phyloP scores from a whole-genome alignment of 345 rosid species.

The Bretschneidera sinensis region DNA sequence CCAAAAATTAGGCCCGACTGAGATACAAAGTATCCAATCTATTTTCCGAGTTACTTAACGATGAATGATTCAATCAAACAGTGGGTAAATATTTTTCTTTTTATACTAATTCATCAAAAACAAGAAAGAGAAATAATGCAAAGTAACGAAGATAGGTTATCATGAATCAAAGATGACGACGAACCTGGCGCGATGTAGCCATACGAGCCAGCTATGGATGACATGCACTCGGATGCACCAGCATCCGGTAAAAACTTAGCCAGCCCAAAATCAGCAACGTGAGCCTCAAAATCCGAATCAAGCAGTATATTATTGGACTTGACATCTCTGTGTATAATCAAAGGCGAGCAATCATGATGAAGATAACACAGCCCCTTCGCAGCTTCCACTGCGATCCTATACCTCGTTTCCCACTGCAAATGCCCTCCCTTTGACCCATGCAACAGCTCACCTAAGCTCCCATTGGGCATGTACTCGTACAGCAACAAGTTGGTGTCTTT shows the following conservation, averaged over 20 bases:
- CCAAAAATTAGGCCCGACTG: too few relatives aligned
- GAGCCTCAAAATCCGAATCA: constrained; percentile 78
- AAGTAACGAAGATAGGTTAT: not conserved
- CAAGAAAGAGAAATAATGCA: not conserved
- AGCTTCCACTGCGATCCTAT: constrained; percentile 65
- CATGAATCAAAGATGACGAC: not conserved
- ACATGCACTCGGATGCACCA: constrained; percentile 88
- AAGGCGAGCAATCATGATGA: constrained; percentile 88
- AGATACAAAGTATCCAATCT: too few relatives aligned
- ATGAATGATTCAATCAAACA: too few relatives aligned
- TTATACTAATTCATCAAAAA: too few relatives aligned
- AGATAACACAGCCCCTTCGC: constrained; percentile 86
- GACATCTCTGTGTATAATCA: constrained; percentile 89
- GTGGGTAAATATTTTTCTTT: too few relatives aligned
- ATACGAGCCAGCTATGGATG: constrained; percentile 82
- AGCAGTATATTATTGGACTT: constrained; percentile 85
- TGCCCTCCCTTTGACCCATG: constrained; percentile 88
- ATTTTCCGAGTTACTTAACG: too few relatives aligned
- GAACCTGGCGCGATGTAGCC: constrained; percentile 97
- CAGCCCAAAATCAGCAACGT: constrained; percentile 91
- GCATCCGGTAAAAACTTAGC: constrained; percentile 85
- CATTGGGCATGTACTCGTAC: constrained; percentile 87
- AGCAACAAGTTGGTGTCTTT: constrained; percentile 76
- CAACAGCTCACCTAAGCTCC: constrained; percentile 82
- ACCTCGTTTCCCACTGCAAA: constrained; percentile 76